Percentiles rank a stretch among this genome's conserved stretches.
Conservation (phyloP, 129 eudicot species). For the Artemisia annua region DNA sequence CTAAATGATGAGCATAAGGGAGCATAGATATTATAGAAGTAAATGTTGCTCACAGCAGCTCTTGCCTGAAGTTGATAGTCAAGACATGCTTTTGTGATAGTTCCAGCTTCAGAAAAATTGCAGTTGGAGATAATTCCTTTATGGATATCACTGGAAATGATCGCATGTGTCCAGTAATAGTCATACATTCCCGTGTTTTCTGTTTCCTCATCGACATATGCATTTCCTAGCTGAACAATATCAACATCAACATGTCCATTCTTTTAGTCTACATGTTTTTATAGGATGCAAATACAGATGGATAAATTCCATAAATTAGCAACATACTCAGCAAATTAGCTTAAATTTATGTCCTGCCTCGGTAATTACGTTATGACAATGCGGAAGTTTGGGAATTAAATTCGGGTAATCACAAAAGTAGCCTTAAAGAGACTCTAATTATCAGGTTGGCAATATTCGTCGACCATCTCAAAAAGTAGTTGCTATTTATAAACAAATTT, state of each 20-base stretch:
- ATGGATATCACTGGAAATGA: conserved; percentile 54
- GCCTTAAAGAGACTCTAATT: background rate
- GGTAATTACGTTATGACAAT: no score
- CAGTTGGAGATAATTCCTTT: conserved; percentile 45
- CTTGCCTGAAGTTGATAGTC: conserved; percentile 17
- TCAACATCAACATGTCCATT: conserved; percentile 16
- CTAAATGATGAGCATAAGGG: conserved; percentile 45
- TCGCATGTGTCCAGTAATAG: conserved; percentile 50
- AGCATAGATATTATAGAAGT: conserved; percentile 50
- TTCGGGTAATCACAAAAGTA: background rate
- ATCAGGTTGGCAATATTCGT: no score
- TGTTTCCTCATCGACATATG: conserved; percentile 42
- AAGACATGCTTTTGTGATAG: conserved; percentile 32
- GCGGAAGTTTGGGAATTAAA: background rate
- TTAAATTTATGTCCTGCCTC: no score
- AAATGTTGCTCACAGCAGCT: conserved; percentile 33
- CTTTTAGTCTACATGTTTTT: background rate
- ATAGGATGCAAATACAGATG: background rate
- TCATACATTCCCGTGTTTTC: conserved; percentile 36
- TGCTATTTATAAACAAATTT: no score
- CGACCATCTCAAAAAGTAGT: no score
- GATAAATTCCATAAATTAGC: background rate
- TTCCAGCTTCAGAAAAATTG: conserved; percentile 40
- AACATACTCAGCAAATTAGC: background rate
- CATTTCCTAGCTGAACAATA: conserved; percentile 56